Evolutionary conservation across 2,329 filamentous ascomycete species (phyloP), one percentile per base, ranked within the genome.

Genomic region (Zasmidium angulare): DNA sequence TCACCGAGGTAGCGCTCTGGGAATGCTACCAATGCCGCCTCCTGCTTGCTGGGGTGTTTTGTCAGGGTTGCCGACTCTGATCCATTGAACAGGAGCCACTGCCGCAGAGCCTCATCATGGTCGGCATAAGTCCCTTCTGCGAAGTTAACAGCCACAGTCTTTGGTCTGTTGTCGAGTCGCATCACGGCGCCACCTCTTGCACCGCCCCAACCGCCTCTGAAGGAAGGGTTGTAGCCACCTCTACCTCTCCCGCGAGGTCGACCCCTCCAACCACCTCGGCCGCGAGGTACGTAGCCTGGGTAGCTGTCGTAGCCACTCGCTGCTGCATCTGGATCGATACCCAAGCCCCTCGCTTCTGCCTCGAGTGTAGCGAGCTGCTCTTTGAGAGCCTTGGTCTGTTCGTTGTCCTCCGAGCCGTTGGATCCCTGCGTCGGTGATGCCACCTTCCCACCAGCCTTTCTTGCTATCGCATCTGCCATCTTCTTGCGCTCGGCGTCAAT

Each of bases 161-260:
- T 89, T 0, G 90, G 87, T 48, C 90, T 81, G 71, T 93, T 92
- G 69, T 95, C 90, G 21, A 95, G 79, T 19, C 88, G 87, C 66
- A 81, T 78, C 17, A 84, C 82, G 56, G 78, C 79, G 65, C 87
- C 79, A 23, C 78, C 78, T 19, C 75, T 59, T 20, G 62, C 66
- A 17, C 63, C 89, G 4, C 76, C 77, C 63, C 69, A 78, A 14
- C 78, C 75, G 9, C 78, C 79, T 50, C 79, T 73, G 52, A 74
- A 75, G 9, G 79, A 77, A 46, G 79, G 71, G 23, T 76, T 73
- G 49, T 72, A 79, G 12, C 76, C 78, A 62, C 70, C 73, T 60
- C 74, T 65, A 29, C 73, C 76, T 61, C 71, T 74, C 53, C 71
- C 62, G 71, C 78, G 78, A 0, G 69, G 69, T 19, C 72, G 67